Evolutionary conservation across 2,329 filamentous ascomycete species (phyloP), one percentile per base, ranked within the genome.

Genomic region (Exophiala oligosperma): DNA sequence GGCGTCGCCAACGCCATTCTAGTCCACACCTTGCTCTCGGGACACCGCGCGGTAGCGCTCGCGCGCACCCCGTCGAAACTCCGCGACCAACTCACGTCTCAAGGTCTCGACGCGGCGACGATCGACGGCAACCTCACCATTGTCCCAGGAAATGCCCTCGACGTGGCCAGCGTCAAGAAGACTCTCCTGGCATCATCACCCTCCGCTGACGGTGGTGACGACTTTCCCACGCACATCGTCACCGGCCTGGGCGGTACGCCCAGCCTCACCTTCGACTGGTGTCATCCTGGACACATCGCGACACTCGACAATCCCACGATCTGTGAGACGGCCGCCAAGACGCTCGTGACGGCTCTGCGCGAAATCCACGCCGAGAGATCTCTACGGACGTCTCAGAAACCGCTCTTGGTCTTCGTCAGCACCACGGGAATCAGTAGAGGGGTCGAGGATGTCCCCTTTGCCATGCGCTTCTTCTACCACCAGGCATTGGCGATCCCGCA

Each of bases 61-160:
- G 80, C 73, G 24, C 78, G 81, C 17, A 79, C 72, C 1, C 79
- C 81, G 1, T 64, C 72, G 3, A 84, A 83, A 65, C 77, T 84
- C 48, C 70, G 66, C 47, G 64, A 67, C 7, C 67, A 76, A n/a
- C 74, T 84, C 32, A 67, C 61, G 4, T 29, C 52, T 4, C 76
- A 78, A 63, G 71, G 70, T 12, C 63, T 83, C 50, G 66, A 74
- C 26, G 51, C 70, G 21, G 59, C 68, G 9, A 56, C 79, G 56
- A 54, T 60, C 49, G 24, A 71, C 61, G 58, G 63, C 32, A 68
- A 79, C 54, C 76, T 84, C 35, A 78, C 73, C 57, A 77, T 83
- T 56, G 69, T 80, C 57, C 40, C 75, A 62, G 81, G 81, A 60
- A 73, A 79, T 63, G 75, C 76, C 26, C 76, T 74, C 49, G 73